Evolutionary conservation across 2,329 filamentous ascomycete genomes (phyloP).

Genomic region (Trichoderma gracile): DNA sequence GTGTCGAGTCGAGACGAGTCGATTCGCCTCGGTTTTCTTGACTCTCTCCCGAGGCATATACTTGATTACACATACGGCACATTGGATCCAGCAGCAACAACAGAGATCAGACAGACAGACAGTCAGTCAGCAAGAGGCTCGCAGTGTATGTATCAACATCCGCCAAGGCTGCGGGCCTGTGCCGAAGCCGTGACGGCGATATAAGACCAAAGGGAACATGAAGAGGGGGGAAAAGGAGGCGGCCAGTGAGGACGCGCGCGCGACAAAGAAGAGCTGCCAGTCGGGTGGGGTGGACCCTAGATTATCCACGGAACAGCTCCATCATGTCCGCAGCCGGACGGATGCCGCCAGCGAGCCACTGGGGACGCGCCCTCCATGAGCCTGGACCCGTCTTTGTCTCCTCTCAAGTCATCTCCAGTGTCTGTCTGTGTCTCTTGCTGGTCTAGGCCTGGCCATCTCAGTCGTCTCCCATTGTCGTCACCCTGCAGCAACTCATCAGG

Average conservation of each 20-base stretch:
- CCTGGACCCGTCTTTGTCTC: not conserved
- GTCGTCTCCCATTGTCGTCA: too few relatives aligned
- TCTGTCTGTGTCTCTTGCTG: not conserved
- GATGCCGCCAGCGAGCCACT: constrained; percentile 11
- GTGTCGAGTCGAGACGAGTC: not conserved
- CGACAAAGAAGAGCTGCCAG: not conserved
- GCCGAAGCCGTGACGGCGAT: not conserved
- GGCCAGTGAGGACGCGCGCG: constrained; percentile 5
- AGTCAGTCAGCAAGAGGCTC: not conserved
- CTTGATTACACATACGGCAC: not conserved
- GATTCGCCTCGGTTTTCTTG: too few relatives aligned
- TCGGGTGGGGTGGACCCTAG: constrained; percentile 17
- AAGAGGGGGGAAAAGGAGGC: constrained; percentile 5
- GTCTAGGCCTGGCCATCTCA: too few relatives aligned
- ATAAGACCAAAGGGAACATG: not conserved
- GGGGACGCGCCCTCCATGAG: not conserved
- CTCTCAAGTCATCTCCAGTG: not conserved
- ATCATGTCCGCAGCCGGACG: constrained; percentile 20
- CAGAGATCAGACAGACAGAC: not conserved
- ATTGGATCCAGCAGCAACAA: not conserved
- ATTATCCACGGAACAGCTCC: constrained; percentile 15
- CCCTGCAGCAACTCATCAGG: not conserved
- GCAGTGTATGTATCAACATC: not conserved
- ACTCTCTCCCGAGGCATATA: not conserved
- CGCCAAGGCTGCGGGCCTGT: not conserved